Evolutionary conservation across 2,329 filamentous ascomycete species (phyloP).

Genomic region (Ophiostoma quercus): DNA sequence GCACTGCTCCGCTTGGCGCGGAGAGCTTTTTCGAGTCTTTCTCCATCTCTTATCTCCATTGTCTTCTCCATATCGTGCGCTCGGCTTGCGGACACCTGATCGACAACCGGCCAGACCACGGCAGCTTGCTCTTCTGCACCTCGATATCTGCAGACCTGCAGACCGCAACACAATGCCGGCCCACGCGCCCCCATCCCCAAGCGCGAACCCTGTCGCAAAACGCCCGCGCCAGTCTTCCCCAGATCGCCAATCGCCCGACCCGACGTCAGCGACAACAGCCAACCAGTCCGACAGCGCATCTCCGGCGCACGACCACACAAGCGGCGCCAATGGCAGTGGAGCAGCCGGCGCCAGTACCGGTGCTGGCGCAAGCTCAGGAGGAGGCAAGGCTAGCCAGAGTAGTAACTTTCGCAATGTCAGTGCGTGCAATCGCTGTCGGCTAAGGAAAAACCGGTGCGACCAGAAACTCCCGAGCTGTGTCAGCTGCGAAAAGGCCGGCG

Average conservation of each 20-base stretch:
- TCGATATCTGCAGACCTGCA: constrained; percentile 15
- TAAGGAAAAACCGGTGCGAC: constrained; percentile 93
- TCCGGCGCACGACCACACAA: constrained; percentile 25
- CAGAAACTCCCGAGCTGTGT: constrained; percentile 86
- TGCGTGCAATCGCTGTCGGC: constrained; percentile 85
- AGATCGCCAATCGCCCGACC: constrained; percentile 41
- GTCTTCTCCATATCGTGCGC: neutral
- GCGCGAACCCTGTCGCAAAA: constrained; percentile 50
- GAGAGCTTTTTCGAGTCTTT: neutral
- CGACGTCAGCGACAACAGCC: constrained; percentile 28
- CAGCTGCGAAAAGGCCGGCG: constrained; percentile 86
- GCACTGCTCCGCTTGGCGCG: constrained; percentile 1
- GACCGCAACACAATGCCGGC: constrained; percentile 39
- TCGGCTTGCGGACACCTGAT: neutral
- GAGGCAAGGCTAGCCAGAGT: constrained; percentile 51
- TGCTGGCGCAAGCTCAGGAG: constrained; percentile 30
- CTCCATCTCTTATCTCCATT: neutral
- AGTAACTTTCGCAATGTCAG: constrained; percentile 80
- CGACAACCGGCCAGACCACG: neutral
- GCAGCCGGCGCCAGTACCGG: constrained; percentile 31
- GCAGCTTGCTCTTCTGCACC: no score
- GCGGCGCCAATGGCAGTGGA: constrained; percentile 28
- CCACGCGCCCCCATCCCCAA: constrained; percentile 46
- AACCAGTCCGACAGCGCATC: constrained; percentile 8
- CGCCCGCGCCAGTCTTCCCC: constrained; percentile 53